A percentile compares a stretch with the other conserved stretches of the same genome.
phyloP scores from a whole-genome alignment of 768 basidiomycete species.

The Pleurotus platypus region DNA sequence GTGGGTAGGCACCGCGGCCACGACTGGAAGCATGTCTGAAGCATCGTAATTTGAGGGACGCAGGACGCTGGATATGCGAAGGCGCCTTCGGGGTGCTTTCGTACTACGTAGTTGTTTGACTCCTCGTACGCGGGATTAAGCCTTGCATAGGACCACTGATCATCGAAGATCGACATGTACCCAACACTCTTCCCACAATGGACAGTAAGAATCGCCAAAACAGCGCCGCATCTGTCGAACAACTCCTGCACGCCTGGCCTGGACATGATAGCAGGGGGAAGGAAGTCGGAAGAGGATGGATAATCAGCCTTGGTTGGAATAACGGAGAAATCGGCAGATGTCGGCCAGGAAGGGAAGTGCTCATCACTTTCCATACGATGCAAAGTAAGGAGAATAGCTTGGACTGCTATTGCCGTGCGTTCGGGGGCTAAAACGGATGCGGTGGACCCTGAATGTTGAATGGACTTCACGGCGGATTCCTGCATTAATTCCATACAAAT shows the following conservation, averaged over 20 bases:
- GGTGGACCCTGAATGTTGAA: conserved; percentile 38
- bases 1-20: conserved; percentile 80
- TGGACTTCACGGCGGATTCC: conserved; percentile 47
- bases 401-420: conserved; percentile 67
- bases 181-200: conserved; percentile 65
- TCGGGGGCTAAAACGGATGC: conserved; percentile 58
- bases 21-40: conserved; percentile 75
- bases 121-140: conserved; percentile 65
- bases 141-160: conserved; percentile 70
- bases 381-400: conserved; percentile 73
- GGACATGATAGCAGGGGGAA: conserved; percentile 50
- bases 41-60: conserved; percentile 61
- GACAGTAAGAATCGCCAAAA: conserved; percentile 53
- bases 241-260: conserved; percentile 74
- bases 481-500: conserved; percentile 79
- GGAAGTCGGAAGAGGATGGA: conserved; percentile 60
- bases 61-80: conserved; percentile 65
- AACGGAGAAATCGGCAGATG: conserved; percentile 62
- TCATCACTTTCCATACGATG: conserved; percentile 71
- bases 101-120: conserved; percentile 59
- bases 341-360: conserved; percentile 73
- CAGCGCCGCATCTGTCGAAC: conserved; percentile 58
- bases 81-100: conserved; percentile 62
- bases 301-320: conserved; percentile 60
- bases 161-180: conserved; percentile 79